phyloP scores from a whole-genome alignment of 495 filamentous ascomycete genomes.

The Daldinia grandis region DNA sequence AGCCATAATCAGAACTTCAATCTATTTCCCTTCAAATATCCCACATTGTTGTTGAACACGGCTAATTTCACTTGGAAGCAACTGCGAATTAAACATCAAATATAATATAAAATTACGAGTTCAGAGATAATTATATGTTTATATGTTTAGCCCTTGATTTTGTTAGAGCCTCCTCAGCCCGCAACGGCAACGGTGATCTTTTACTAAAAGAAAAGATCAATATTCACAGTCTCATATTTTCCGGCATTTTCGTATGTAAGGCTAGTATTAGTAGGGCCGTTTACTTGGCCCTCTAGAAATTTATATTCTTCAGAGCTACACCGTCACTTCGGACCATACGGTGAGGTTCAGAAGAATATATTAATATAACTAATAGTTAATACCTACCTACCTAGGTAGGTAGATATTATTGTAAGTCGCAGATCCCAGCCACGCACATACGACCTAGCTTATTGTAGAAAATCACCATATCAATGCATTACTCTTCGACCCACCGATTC shows the following conservation, averaged over 20 bases:
- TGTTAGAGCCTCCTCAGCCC: too few species aligned
- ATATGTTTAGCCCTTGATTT: not conserved
- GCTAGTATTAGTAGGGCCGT: not conserved
- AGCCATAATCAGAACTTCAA: too few species aligned
- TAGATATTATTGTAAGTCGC: not conserved
- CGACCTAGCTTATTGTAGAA: not conserved
- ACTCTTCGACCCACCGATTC: constrained; percentile 5
- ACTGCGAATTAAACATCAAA: too few species aligned
- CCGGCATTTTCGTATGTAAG: not conserved
- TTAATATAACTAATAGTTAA: too few species aligned
- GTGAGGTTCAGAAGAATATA: not conserved
- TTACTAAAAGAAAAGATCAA: not conserved
- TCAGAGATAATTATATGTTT: not conserved
- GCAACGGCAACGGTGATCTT: not conserved
- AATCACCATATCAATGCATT: not conserved
- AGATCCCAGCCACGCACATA: not conserved
- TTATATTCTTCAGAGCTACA: not conserved
- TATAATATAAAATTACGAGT: too few species aligned
- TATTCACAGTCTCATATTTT: not conserved
- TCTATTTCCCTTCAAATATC: too few species aligned
- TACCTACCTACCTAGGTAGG: too few species aligned
- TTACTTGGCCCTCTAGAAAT: not conserved
- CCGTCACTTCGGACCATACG: not conserved
- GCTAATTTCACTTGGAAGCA: too few species aligned
- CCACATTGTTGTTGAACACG: too few species aligned